phyloP scores from a whole-genome alignment of 2,329 filamentous ascomycete species.

The Fusarium citri region DNA sequence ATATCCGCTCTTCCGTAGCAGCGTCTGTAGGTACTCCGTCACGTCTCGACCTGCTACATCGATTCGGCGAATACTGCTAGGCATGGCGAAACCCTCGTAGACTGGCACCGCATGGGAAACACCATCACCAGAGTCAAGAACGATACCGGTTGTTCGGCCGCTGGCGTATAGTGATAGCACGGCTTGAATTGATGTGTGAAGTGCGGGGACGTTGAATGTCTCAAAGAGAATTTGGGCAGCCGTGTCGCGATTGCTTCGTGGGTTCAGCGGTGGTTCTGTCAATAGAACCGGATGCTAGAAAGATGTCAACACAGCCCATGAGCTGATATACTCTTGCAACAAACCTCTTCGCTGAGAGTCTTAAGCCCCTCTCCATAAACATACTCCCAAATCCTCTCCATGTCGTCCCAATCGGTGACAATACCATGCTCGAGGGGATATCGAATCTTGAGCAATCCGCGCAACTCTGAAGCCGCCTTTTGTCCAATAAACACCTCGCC shows the following conservation, averaged over 20 bases:
- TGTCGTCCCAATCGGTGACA: conserved; percentile 99
- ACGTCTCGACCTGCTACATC: conserved; percentile 97
- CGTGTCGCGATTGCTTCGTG: conserved; percentile 92
- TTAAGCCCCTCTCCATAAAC: conserved; percentile 97
- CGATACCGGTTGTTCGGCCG: conserved; percentile 94
- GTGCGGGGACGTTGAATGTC: conserved; percentile 96
- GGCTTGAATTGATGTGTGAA: conserved; percentile 97
- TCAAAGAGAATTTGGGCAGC: conserved; percentile 98
- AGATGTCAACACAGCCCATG: conserved; percentile 29
- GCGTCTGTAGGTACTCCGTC: conserved; percentile 91
- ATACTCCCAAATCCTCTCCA: conserved; percentile 99
- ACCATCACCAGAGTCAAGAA: conserved; percentile 93
- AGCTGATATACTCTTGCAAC: conserved; percentile 9
- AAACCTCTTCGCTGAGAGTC: conserved; percentile 93
- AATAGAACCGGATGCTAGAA: conserved; percentile 89
- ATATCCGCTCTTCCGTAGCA: conserved; percentile 91
- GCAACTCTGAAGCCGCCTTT: conserved; percentile 85
- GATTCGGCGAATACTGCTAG: conserved; percentile 93
- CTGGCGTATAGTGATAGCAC: conserved; percentile 96
- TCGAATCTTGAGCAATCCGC: conserved; percentile 92
- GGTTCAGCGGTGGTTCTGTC: conserved; percentile 95
- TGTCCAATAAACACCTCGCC: conserved; percentile 97
- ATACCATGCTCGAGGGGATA: conserved; percentile 98
- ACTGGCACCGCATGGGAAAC: conserved; percentile 98
- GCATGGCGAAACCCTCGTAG: conserved; percentile 97